Percentiles rank a stretch among this genome's conserved stretches.
These are phyloP conservation scores for Amauroascus niger DNA, from an alignment of 2,329 filamentous ascomycete species.

Conservation along the genomic window DNA sequence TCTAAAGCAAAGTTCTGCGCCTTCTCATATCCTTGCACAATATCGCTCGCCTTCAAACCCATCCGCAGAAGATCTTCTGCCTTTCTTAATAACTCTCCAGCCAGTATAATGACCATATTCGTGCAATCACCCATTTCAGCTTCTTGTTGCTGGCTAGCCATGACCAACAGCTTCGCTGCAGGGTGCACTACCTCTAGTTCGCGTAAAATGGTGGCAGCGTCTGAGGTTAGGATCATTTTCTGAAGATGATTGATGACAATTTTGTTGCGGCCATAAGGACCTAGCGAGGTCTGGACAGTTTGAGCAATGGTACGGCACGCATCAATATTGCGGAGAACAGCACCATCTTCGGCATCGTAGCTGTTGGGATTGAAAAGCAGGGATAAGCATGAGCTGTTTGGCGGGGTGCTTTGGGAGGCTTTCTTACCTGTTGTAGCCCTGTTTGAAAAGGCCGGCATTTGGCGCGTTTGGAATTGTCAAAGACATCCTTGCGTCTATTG, in stretches of 20 bases:
- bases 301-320: constrained; percentile 91
- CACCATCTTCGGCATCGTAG: constrained; percentile 98
- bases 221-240: constrained; percentile 98
- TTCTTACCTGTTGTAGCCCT: constrained; percentile 84
- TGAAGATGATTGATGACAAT: constrained; percentile 99
- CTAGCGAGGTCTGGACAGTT: constrained; percentile 93
- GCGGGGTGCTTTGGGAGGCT: constrained; percentile 16
- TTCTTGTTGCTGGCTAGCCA: constrained; percentile 98
- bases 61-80: constrained; percentile 92
- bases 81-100: constrained; percentile 91
- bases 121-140: constrained; percentile 98
- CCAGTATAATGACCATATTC: constrained; percentile 91
- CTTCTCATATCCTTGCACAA: constrained; percentile 90
- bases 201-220: constrained; percentile 91
- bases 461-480: constrained; percentile 91
- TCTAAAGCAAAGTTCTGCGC: constrained; percentile 82
- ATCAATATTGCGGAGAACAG: constrained; percentile 96
- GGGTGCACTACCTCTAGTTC: constrained; percentile 98
- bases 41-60: constrained; percentile 97
- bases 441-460: constrained; percentile 88
- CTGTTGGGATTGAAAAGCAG: constrained; percentile 41
- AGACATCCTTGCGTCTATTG: constrained; percentile 59
- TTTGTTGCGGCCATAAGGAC: constrained; percentile 97
- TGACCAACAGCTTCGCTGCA: constrained; percentile 91
- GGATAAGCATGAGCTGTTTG: constrained; percentile 17